phyloP scores from a whole-genome alignment of 2,329 filamentous ascomycete genomes.

The Aureobasidium musti region DNA sequence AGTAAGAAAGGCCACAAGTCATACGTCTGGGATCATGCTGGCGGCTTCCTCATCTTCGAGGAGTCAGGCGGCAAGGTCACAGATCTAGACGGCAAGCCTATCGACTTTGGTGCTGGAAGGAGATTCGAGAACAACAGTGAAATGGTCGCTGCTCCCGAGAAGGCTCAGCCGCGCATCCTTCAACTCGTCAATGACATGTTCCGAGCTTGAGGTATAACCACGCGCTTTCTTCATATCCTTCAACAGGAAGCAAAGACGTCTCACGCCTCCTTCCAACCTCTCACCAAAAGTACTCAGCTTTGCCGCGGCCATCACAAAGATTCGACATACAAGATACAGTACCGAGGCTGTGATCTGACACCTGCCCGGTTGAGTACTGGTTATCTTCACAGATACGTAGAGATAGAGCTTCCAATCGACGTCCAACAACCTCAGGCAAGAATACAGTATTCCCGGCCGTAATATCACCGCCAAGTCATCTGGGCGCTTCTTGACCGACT shows the following conservation, averaged over 20 bases:
- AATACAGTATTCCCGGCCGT: neutral
- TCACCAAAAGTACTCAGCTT: too few species aligned
- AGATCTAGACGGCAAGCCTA: conserved; percentile 53
- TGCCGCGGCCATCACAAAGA: too few species aligned
- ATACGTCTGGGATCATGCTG: conserved; percentile 59
- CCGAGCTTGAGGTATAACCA: neutral
- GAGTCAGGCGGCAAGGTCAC: conserved; percentile 55
- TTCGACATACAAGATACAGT: neutral
- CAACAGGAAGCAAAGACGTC: neutral
- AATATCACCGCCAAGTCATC: neutral
- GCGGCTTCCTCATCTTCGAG: conserved; percentile 54
- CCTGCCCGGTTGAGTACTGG: neutral
- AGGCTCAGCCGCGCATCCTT: conserved; percentile 39
- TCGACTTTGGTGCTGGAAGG: conserved; percentile 52
- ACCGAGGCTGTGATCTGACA: neutral
- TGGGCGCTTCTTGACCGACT: neutral
- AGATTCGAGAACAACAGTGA: conserved; percentile 46
- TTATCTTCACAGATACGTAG: too few species aligned
- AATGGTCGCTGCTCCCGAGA: conserved; percentile 46
- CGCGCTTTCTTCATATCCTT: neutral
- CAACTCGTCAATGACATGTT: conserved; percentile 25
- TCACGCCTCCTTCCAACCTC: too few species aligned
- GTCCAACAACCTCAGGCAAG: neutral
- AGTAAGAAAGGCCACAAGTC: conserved; percentile 48
- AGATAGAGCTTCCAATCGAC: neutral